Evolutionary conservation across 2,329 filamentous ascomycete genomes (phyloP), one percentile per base, ranked within the genome.

Genomic region (Lasiodiplodia gonubiensis): DNA sequence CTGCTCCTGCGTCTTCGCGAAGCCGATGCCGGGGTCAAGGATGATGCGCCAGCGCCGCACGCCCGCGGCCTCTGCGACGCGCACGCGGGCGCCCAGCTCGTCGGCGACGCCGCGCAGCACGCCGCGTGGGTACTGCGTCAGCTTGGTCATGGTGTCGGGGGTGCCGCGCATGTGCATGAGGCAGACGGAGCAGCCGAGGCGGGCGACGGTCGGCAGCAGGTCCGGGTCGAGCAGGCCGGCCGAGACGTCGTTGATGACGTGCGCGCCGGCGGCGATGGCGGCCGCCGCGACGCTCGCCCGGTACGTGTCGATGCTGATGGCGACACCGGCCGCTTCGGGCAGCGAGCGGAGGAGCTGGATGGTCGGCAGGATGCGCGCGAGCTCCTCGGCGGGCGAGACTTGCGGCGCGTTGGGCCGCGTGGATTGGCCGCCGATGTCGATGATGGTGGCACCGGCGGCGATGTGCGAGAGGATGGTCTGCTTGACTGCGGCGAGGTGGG

Each of bases 81-180:
- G 81, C 5, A 98, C 86, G 18, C 94, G 90, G 10, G 80, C 84
- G 2, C 85, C 81, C 5, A 97, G 86, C 79, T 97, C 94, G 1
- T 76, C 72, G 6, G 85, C 87, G 3, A 97, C 84, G 11, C 86
- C 88, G 0, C 83, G 76, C 23, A 94, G 81, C 27, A 97, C 79
- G 2, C 90, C 91, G 16, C 85, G 80, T 0, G 89, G 88, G 75
- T 97, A 97, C 57, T 86, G 79, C 53, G 88, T 88, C 6, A 92
- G 79, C 33, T 80, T 80, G 70, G 84, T 89, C 94, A 97, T 97
- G 2, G 91, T 97, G 61, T 86, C 85, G 0, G 94, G 93, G 3
- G 88, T 92, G 61, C 94, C 94, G 72, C 94, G 92, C 92, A 95
- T 97, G 81, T 97, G 94, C 92, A 96, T 97, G 63, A 97, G 85